Conservation (phyloP, 1,139 yeast genomes). For the Geotrichum cucujoidarum region DNA sequence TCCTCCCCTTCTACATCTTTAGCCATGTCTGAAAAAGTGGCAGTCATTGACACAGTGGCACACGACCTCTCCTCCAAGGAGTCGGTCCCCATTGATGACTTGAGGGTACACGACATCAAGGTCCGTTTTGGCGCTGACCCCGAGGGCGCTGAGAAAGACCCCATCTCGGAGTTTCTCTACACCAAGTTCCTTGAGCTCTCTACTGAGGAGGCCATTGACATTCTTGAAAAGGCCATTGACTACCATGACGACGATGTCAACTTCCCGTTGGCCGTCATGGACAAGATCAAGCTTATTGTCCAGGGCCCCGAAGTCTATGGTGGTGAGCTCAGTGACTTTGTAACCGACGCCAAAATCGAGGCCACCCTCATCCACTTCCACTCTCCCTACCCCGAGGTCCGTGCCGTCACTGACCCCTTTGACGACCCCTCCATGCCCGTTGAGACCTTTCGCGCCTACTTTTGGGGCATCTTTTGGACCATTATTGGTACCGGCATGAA, state of each 20-base stretch:
- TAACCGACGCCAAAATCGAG: constrained; percentile 38
- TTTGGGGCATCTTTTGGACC: constrained; percentile 52
- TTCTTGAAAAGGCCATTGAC: constrained; percentile 40
- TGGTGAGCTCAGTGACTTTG: constrained; percentile 13
- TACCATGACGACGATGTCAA: constrained; percentile 49
- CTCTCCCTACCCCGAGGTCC: constrained; percentile 49
- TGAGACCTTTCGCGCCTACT: constrained; percentile 51
- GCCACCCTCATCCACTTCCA: constrained; percentile 43
- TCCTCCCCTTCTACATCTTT: too few relatives aligned
- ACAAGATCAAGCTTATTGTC: constrained; percentile 30
- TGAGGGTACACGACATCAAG: constrained; percentile 5
- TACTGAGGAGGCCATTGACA: constrained; percentile 41
- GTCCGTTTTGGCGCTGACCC: constrained; percentile 18
- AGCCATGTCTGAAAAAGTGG: constrained; percentile 3
- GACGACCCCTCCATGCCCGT: constrained; percentile 43
- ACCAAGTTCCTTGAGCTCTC: constrained; percentile 40
- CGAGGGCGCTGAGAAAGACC: constrained; percentile 6
- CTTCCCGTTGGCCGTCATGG: constrained; percentile 41
- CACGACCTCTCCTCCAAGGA: constrained; percentile 11
- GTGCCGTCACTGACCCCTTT: constrained; percentile 44
- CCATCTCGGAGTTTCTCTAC: constrained; percentile 36
- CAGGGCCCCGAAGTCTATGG: constrained; percentile 24
- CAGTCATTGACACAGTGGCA: not conserved
- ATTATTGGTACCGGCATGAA: constrained; percentile 54
- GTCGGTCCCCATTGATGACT: constrained; percentile 1